phyloP scores from a whole-genome alignment of 805 yeast species.

The Barnettozyma sucrosica region DNA sequence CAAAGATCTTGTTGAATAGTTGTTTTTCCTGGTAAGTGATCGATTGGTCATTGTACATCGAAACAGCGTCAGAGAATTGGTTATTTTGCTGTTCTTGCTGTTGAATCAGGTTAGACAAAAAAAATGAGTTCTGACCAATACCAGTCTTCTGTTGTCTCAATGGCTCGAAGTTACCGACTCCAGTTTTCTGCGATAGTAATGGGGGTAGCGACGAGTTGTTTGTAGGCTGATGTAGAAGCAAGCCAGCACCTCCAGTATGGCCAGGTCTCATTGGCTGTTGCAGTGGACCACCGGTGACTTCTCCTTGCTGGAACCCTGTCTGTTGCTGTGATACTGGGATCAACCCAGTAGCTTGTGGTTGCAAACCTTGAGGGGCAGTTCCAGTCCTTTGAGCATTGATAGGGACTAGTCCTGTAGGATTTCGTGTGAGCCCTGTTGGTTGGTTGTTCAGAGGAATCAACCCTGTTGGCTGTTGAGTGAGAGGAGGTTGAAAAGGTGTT shows the following conservation, averaged over 20 bases:
- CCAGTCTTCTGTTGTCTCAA: conserved; percentile 40
- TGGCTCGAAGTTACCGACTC: conserved; percentile 31
- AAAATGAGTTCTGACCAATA: conserved; percentile 36
- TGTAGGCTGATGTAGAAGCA: conserved; percentile 28
- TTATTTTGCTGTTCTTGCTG: conserved; percentile 35
- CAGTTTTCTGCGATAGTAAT: conserved; percentile 54
- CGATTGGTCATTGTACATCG: conserved; percentile 33
- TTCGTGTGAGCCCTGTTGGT: conserved; percentile 26
- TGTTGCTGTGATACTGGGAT: conserved; percentile 21
- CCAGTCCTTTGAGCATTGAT: conserved; percentile 20
- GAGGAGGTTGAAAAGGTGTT: conserved; percentile 5
- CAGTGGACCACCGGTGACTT: conserved; percentile 16
- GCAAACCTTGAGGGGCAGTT: conserved; percentile 16
- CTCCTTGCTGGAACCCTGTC: conserved; percentile 25
- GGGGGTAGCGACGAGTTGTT: conserved; percentile 28
- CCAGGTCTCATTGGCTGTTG: conserved; percentile 20
- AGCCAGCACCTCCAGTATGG: conserved; percentile 25
- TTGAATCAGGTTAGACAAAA: conserved; percentile 52
- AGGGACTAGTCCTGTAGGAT: conserved; percentile 31
- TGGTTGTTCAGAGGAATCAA: conserved; percentile 34
- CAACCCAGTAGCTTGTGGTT: conserved; percentile 33
- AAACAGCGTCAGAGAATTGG: conserved; percentile 10
- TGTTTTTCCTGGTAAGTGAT: conserved; percentile 80
- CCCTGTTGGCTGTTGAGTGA: conserved; percentile 59
- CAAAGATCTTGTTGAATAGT: conserved; percentile 83